Conservation (phyloP, 805 yeast genomes). For the Metschnikowia corniflorae region DNA sequence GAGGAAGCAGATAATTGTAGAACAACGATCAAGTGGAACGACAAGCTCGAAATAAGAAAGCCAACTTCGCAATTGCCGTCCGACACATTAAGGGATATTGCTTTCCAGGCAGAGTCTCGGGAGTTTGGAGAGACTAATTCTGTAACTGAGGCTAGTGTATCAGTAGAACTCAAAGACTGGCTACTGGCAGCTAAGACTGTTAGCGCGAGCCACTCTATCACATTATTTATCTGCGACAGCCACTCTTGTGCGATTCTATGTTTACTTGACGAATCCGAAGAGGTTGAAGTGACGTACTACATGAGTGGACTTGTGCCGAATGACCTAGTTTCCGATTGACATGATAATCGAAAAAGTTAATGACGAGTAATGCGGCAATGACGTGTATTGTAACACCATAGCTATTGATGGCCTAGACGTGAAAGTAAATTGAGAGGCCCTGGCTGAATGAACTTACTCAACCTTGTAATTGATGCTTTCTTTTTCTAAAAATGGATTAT, state of each 20-base stretch:
- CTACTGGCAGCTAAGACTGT: slow-evolving; percentile 58
- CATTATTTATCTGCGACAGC: slow-evolving; percentile 53
- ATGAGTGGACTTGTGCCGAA: slow-evolving; percentile 34
- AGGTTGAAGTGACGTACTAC: slow-evolving; percentile 63
- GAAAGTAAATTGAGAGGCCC: too few relatives aligned
- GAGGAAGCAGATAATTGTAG: slow-evolving; percentile 52
- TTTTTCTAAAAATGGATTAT: too few relatives aligned
- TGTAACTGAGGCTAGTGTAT: slow-evolving; percentile 40
- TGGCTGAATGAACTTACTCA: too few relatives aligned
- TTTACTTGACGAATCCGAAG: slow-evolving; percentile 58
- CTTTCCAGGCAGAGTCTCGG: slow-evolving; percentile 10
- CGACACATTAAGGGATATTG: slow-evolving; percentile 22
- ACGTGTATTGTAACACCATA: too few relatives aligned
- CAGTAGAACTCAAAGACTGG: slow-evolving; percentile 64
- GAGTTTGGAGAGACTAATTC: slow-evolving; percentile 15
- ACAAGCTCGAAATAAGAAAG: slow-evolving; percentile 43
- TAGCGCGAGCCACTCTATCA: slow-evolving; percentile 57
- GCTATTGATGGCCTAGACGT: too few relatives aligned
- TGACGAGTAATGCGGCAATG: too few relatives aligned
- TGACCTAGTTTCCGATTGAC: slow-evolving; percentile 6
- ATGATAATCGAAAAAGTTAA: too few relatives aligned
- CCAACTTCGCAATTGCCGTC: slow-evolving; percentile 23
- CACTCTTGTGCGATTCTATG: slow-evolving; percentile 67
- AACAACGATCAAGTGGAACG: slow-evolving; percentile 60
- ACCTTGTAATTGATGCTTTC: too few relatives aligned